These are phyloP conservation scores for Paraphaeosphaeria minitans DNA, from an alignment of 2,329 filamentous ascomycete species.

Conservation along the genomic window DNA sequence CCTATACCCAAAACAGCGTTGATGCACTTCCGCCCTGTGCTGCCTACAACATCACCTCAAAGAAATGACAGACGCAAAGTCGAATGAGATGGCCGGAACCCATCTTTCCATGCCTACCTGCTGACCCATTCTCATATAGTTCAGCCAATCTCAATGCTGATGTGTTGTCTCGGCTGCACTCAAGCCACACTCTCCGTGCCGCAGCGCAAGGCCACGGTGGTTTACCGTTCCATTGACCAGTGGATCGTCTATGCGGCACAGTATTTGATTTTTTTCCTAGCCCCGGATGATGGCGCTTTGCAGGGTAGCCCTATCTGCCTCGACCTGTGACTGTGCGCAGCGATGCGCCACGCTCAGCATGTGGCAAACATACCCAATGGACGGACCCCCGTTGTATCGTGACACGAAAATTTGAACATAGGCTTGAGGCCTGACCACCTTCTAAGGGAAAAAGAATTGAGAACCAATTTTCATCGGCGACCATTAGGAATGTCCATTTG, in stretches of 20 bases:
- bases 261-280: background rate
- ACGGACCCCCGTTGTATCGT: background rate
- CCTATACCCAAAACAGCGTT: background rate
- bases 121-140: background rate
- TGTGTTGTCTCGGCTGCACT: background rate
- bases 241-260: slow-evolving; percentile 1
- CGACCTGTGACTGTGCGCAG: background rate
- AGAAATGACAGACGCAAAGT: background rate
- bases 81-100: background rate
- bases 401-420: background rate
- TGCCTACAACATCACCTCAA: background rate
- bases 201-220: background rate
- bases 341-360: slow-evolving; percentile 4
- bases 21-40: background rate
- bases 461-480: background rate
- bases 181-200: background rate
- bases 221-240: background rate
- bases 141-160: background rate
- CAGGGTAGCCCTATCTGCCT: slow-evolving; percentile 4
- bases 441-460: background rate
- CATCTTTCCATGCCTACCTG: background rate
- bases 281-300: background rate
- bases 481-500: background rate
- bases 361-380: background rate
- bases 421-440: background rate